Percentiles rank a stretch among this genome's conserved stretches.
phyloP scores from a whole-genome alignment of 139 green algal genomes.

The Closterium sp. region DNA sequence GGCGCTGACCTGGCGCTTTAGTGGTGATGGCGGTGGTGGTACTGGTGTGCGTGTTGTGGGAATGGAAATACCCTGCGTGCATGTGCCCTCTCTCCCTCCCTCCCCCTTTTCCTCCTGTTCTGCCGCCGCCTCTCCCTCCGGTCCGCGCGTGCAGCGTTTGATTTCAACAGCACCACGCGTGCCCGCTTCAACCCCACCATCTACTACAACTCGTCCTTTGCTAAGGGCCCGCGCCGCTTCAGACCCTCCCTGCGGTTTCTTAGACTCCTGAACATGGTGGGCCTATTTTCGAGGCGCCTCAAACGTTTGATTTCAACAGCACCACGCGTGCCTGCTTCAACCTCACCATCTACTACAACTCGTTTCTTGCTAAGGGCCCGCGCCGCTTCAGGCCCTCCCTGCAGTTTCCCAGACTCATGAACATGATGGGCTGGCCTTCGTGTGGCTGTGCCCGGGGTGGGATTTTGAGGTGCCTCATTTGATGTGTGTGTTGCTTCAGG shows the following conservation, averaged over 20 bases:
- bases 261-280: neutral
- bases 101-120: too few species aligned
- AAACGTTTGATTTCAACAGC: conserved; percentile 40
- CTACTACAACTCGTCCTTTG: neutral
- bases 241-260: neutral
- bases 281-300: too few species aligned
- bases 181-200: neutral
- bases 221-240: neutral
- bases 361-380: neutral
- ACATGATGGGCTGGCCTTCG: neutral
- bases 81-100: neutral
- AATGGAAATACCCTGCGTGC: neutral
- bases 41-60: too few species aligned
- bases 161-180: conserved; percentile 20
- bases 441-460: too few species aligned
- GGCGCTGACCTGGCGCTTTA: too few species aligned
- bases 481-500: too few species aligned
- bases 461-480: too few species aligned
- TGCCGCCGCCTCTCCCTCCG: neutral
- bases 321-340: neutral
- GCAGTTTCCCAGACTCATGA: neutral
- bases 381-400: neutral
- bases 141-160: conserved; percentile 17
- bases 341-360: neutral
- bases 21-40: too few species aligned